These are phyloP conservation scores for Prillingera fragicola DNA, from an alignment of 1,284 basidiomycete species.

Conservation along the genomic window DNA sequence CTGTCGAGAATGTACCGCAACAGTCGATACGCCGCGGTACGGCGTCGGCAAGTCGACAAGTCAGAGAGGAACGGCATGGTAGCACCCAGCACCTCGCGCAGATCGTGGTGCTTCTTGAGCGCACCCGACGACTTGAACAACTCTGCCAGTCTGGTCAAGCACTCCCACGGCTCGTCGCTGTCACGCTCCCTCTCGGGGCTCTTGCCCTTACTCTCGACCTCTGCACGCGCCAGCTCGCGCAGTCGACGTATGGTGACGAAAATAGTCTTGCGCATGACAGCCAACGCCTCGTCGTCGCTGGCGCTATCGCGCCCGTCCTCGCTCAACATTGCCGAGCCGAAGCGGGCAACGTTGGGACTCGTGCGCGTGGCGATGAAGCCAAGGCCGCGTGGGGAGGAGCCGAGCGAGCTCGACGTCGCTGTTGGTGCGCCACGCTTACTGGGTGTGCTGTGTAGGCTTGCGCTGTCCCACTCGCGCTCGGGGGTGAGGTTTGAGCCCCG, in stretches of 20 bases:
- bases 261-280: conserved; percentile 23
- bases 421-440: no score
- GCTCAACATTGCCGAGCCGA: neutral
- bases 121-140: conserved; percentile 69
- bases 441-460: no score
- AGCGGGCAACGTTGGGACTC: neutral
- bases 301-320: conserved; percentile 1
- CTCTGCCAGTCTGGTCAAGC: conserved; percentile 61
- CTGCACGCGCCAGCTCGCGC: conserved; percentile 13
- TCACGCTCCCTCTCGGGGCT: conserved; percentile 23
- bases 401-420: no score
- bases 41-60: conserved; percentile 62
- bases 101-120: conserved; percentile 68
- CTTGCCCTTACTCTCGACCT: conserved; percentile 22
- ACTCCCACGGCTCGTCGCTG: conserved; percentile 31
- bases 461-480: no score
- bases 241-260: conserved; percentile 16
- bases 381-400: no score
- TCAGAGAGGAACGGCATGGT: conserved; percentile 73
- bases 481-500: no score
- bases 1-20: conserved; percentile 71
- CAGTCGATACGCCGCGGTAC: conserved; percentile 81
- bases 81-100: conserved; percentile 67
- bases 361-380: no score
- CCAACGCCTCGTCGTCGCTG: conserved; percentile 21